Evolutionary conservation across 2,329 filamentous ascomycete genomes (phyloP).

Genomic region (Fusarium sulawesiense): DNA sequence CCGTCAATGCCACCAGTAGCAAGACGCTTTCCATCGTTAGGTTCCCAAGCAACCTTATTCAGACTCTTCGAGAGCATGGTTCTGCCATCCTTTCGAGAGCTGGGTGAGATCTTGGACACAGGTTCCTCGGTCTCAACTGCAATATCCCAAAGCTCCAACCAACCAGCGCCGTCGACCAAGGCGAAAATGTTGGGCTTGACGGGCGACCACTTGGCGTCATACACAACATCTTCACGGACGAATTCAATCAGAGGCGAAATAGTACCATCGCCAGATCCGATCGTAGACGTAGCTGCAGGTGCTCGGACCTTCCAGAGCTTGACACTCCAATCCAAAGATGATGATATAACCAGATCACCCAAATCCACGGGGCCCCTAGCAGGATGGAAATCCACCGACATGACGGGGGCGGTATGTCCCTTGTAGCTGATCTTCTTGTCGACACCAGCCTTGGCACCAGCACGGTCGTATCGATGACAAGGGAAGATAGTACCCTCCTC

Average conservation of each 20-base stretch:
- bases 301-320: constrained; percentile 96
- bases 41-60: constrained; percentile 96
- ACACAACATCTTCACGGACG: constrained; percentile 93
- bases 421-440: constrained; percentile 89
- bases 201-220: constrained; percentile 95
- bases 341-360: constrained; percentile 91
- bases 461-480: constrained; percentile 96
- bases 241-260: constrained; percentile 88
- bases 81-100: constrained; percentile 70
- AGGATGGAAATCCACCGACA: constrained; percentile 96
- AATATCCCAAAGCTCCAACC: constrained; percentile 94
- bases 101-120: constrained; percentile 81
- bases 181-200: constrained; percentile 95
- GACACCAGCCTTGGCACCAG: constrained; percentile 95
- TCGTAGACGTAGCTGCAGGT: constrained; percentile 76
- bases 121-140: constrained; percentile 93
- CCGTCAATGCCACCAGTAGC: constrained; percentile 94
- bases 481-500: constrained; percentile 97
- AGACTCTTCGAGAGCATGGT: constrained; percentile 84
- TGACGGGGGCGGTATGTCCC: constrained; percentile 92
- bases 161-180: constrained; percentile 91
- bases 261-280: constrained; percentile 61
- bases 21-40: constrained; percentile 84
- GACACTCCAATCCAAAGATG: constrained; percentile 95
- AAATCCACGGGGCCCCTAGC: constrained; percentile 92